Evolutionary conservation across 2,329 filamentous ascomycete species (phyloP), one percentile per base, ranked within the genome.

Genomic region (Domatiomyces globalis): DNA sequence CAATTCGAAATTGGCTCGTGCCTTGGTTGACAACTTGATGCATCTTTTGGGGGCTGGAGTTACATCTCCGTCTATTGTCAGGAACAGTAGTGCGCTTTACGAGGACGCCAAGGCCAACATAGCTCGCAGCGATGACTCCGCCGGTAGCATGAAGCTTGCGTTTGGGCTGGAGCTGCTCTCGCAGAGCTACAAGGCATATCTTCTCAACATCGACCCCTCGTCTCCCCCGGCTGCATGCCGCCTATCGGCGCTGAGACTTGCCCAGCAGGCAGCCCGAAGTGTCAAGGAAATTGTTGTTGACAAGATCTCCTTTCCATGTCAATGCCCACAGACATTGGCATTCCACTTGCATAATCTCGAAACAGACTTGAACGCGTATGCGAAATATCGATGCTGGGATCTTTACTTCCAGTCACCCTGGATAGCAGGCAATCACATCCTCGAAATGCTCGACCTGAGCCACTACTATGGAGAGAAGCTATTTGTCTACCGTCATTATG

Each of bases 331-430:
- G 18, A 63, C 62, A 12, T 51, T 63, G 22, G 61, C 59, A 5
- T 62, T 56, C 25, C 60, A 63, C 18, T 48, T 64, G 29, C 56
- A 58, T 25, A 58, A 59, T 9, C 44, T 63, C 25, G 52, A 58
- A 19, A 22, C 15, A 6, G 58, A 63, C n/a, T 43, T 64, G 12
- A 46, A 54, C 10, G 27, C 48, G 2, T 64, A 61, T 51, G 49
- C 56, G 10, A 51, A 53, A 12, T 50, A 57, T 39, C 60, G 57
- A 27, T 56, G 58, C 45, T 64, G 62, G 53, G 60, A 61, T 46
- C 46, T 62, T 12, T 58, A 61, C 46, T 63, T 64, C 45, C 61
- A 63, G 44, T 60, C 61, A 4, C 61, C 62, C 2, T 63, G 60
- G 57, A 58, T 63, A 9, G 60, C 56, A 5, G 62, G 61, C 5